These are phyloP conservation scores for Jaapia argillacea DNA, from an alignment of 768 basidiomycete genomes.

Conservation along the genomic window DNA sequence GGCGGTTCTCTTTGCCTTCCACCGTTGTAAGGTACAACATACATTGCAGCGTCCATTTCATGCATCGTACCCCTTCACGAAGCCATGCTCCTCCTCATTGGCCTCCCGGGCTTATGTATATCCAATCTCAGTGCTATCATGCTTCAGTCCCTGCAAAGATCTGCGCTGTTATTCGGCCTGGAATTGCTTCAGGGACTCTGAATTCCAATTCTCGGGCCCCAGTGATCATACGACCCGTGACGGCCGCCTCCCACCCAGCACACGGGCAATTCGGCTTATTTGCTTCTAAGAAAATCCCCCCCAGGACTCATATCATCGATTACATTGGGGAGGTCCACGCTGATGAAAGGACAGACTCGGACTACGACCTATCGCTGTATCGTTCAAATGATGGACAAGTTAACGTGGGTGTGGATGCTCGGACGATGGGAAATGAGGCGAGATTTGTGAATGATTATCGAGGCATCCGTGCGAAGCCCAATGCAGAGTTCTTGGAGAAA, in stretches of 20 bases:
- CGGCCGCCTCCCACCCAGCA: constrained; percentile 58
- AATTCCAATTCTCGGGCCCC: constrained; percentile 15
- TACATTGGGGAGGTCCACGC: constrained; percentile 83
- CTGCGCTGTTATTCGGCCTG: constrained; percentile 28
- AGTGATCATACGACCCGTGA: constrained; percentile 50
- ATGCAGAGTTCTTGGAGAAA: constrained; percentile 58
- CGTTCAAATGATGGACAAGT: constrained; percentile 43
- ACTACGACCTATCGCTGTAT: constrained; percentile 83
- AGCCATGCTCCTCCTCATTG: constrained; percentile 39
- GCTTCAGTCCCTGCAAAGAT: constrained; percentile 39
- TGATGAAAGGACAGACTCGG: constrained; percentile 60
- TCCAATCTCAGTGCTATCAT: constrained; percentile 43
- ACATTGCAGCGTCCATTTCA: too few species aligned
- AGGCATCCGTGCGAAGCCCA: constrained; percentile 59
- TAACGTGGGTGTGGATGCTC: constrained; percentile 74
- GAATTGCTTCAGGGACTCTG: constrained; percentile 15
- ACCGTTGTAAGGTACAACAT: too few species aligned
- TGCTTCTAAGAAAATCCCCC: constrained; percentile 59
- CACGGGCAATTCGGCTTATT: constrained; percentile 49
- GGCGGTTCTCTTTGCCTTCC: too few species aligned
- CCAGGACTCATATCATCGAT: constrained; percentile 60
- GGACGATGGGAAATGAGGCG: constrained; percentile 71
- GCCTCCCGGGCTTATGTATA: constrained; percentile 48
- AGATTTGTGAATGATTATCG: constrained; percentile 90
- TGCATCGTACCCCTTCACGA: too few species aligned